Evolutionary conservation across 306 rosid genomes (phyloP).

Genomic region (Castanea mollissima): DNA sequence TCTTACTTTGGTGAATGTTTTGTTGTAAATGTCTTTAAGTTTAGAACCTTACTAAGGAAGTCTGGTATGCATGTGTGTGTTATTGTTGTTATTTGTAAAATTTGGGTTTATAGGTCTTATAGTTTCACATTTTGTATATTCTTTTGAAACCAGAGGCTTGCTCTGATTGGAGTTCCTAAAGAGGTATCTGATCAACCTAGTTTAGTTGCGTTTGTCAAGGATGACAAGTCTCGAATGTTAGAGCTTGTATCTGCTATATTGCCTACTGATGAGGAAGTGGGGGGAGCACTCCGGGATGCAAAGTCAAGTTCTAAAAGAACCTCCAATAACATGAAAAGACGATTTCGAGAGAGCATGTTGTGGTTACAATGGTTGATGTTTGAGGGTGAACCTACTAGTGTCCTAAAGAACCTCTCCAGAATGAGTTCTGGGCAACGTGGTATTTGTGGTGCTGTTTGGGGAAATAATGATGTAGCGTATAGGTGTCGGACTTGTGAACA

Average conservation of each 20-base stretch:
- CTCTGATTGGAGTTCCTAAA: slow-evolving; percentile 58
- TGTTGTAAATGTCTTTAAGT: background rate
- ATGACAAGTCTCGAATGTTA: slow-evolving; percentile 36
- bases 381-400: slow-evolving; percentile 63
- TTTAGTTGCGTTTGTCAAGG: slow-evolving; percentile 61
- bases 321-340: slow-evolving; percentile 30
- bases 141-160: slow-evolving; percentile 63
- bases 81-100: background rate
- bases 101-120: background rate
- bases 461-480: slow-evolving; percentile 73
- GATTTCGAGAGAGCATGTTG: slow-evolving; percentile 58
- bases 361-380: slow-evolving; percentile 99
- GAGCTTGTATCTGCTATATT: slow-evolving; percentile 64
- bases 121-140: slow-evolving; percentile 22
- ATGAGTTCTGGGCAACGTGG: slow-evolving; percentile 81
- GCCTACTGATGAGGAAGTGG: slow-evolving; percentile 65
- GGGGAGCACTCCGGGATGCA: slow-evolving; percentile 37
- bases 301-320: slow-evolving; percentile 35
- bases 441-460: slow-evolving; percentile 97
- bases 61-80: background rate
- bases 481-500: slow-evolving; percentile 88
- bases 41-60: background rate
- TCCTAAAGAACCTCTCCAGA: slow-evolving; percentile 46
- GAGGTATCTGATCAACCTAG: slow-evolving; percentile 55
- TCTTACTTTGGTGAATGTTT: background rate